Conservation (phyloP, 2,329 filamentous ascomycete species). For the Thielaviopsis populi region DNA sequence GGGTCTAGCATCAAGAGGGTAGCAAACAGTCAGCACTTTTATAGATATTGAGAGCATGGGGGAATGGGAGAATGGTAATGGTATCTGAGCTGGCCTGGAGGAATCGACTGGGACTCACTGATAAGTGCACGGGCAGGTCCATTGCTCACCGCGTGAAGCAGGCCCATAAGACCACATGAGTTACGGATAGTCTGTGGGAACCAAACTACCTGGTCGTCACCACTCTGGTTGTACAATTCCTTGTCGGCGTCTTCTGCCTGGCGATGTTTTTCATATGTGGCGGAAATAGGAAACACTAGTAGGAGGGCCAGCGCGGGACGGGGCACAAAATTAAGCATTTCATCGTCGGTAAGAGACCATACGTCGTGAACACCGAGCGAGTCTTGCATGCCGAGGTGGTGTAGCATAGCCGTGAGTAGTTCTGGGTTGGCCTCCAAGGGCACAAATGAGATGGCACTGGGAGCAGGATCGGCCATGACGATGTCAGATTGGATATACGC, state of each 20-base stretch:
- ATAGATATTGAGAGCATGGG: background rate
- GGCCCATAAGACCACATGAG: conserved; percentile 78
- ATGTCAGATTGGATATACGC: background rate
- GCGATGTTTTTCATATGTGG: conserved; percentile 64
- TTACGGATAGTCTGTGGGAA: conserved; percentile 92
- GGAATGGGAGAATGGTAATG: background rate
- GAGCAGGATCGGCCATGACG: conserved; percentile 7
- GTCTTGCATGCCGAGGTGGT: conserved; percentile 68
- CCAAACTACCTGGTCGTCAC: conserved; percentile 66
- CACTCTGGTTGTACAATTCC: conserved; percentile 50
- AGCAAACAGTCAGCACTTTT: background rate
- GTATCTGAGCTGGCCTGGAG: background rate
- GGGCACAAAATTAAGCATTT: conserved; percentile 73
- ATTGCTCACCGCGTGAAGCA: conserved; percentile 72
- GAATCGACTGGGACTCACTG: conserved; percentile 25
- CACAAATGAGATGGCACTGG: conserved; percentile 29
- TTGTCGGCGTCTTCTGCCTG: conserved; percentile 53
- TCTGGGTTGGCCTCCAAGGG: conserved; percentile 64
- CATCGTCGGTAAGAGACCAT: conserved; percentile 74
- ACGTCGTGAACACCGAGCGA: conserved; percentile 75
- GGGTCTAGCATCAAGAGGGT: conserved; percentile 24
- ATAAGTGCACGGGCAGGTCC: conserved; percentile 53
- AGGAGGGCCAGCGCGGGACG: conserved; percentile 78
- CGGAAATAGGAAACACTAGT: conserved; percentile 76
- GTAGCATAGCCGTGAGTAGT: conserved; percentile 71